These are phyloP conservation scores for Aspergillus fumigatiaffinis DNA, from an alignment of 2,329 filamentous ascomycete genomes.

Conservation along the genomic window DNA sequence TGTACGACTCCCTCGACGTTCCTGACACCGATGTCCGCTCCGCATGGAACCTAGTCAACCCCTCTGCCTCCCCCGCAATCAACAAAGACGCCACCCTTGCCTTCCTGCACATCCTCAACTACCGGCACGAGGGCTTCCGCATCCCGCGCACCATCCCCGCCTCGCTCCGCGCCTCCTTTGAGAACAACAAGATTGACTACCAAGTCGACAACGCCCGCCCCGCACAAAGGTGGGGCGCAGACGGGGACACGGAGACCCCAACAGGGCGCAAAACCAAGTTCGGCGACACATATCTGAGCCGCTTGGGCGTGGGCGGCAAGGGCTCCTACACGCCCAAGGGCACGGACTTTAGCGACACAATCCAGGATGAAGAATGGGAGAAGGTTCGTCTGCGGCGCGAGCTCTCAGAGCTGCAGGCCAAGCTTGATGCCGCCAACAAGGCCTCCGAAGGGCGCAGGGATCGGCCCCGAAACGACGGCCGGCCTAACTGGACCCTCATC, in stretches of 20 bases:
- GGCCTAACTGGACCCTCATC: slow-evolving; percentile 82
- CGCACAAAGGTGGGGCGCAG: slow-evolving; percentile 72
- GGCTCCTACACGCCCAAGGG: slow-evolving; percentile 75
- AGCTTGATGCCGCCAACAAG: slow-evolving; percentile 77
- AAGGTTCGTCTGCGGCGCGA: slow-evolving; percentile 94
- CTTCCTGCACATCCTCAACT: slow-evolving; percentile 95
- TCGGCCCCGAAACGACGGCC: slow-evolving; percentile 57
- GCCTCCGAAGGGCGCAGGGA: slow-evolving; percentile 61
- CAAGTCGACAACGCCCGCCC: slow-evolving; percentile 74
- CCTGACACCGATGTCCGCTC: slow-evolving; percentile 77
- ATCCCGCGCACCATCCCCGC: slow-evolving; percentile 90
- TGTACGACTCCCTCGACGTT: slow-evolving; percentile 69
- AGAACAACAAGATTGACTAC: slow-evolving; percentile 96
- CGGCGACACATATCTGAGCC: slow-evolving; percentile 90
- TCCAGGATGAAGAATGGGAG: slow-evolving; percentile 91
- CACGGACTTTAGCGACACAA: slow-evolving; percentile 82
- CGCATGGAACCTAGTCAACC: slow-evolving; percentile 97
- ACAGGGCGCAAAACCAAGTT: slow-evolving; percentile 96
- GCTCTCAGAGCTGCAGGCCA: slow-evolving; percentile 80
- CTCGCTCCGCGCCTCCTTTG: slow-evolving; percentile 85
- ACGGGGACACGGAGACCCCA: slow-evolving; percentile 72
- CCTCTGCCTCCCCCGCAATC: slow-evolving; percentile 73
- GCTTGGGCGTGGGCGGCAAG: slow-evolving; percentile 72
- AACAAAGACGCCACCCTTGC: slow-evolving; percentile 93
- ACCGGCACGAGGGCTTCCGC: slow-evolving; percentile 89